Conservation (phyloP, 169 alveolate species). For the Eimeria praecox region DNA sequence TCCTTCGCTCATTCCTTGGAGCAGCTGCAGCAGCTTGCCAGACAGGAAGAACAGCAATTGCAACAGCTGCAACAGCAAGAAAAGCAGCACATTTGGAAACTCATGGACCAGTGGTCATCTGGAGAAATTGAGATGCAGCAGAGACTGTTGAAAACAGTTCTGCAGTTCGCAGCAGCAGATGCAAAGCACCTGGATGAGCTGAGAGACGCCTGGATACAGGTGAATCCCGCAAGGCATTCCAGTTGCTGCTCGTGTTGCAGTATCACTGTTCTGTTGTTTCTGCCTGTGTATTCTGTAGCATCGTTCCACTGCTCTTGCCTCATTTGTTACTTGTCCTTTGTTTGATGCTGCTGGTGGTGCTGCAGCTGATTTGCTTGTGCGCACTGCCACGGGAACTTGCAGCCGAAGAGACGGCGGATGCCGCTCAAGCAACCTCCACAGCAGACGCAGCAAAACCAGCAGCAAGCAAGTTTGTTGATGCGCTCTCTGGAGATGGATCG, state of each 20-base stretch:
- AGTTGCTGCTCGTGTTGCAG: constrained; percentile 11
- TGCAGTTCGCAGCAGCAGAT: constrained; percentile 56
- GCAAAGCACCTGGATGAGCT: constrained; percentile 56
- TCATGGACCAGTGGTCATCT: constrained; percentile 65
- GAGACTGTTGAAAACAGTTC: constrained; percentile 47
- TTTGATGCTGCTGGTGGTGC: constrained; percentile 31
- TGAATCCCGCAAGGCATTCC: neutral
- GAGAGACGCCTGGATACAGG: constrained; percentile 67
- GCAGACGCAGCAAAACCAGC: constrained; percentile 14
- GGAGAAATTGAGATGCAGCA: constrained; percentile 62
- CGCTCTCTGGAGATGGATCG: constrained; percentile 3
- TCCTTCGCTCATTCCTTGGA: constrained; percentile 56
- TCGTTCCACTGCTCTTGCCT: neutral
- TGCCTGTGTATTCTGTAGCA: neutral
- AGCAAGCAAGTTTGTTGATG: neutral
- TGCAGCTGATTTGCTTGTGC: constrained; percentile 60
- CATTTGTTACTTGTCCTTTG: neutral
- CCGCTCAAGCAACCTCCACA: neutral
- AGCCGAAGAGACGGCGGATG: neutral
- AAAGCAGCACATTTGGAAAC: constrained; percentile 11
- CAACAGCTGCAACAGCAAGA: constrained; percentile 61
- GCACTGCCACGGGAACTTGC: constrained; percentile 20
- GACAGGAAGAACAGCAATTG: constrained; percentile 63
- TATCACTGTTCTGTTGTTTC: neutral
- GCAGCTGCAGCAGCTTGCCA: constrained; percentile 72